Evolutionary conservation across 73 alveolate genomes (phyloP).

Genomic region (Paramecium biaurelia): DNA sequence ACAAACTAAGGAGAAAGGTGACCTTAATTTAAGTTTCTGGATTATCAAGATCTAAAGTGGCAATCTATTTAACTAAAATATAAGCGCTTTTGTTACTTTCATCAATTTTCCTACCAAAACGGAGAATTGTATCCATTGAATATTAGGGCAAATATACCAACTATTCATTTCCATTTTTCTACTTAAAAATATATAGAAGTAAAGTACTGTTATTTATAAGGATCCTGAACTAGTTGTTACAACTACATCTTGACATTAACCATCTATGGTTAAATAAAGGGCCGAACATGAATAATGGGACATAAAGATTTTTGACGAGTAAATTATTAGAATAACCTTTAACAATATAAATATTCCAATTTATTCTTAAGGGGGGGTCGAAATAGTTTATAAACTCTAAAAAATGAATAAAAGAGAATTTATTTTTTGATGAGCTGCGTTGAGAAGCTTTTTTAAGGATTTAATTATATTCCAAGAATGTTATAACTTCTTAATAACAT

Average conservation of each 20-base stretch:
- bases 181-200: background rate
- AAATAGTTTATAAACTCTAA: background rate
- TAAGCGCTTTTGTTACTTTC: background rate
- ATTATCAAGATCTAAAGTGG: conserved; percentile 9
- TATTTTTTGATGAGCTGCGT: background rate
- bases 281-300: background rate
- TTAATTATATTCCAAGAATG: background rate
- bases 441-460: background rate
- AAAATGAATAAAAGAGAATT: background rate
- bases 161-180: background rate
- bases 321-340: background rate
- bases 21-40: conserved; percentile 27
- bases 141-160: background rate
- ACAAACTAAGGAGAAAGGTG: background rate
- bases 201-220: background rate
- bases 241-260: background rate
- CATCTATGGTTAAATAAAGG: background rate
- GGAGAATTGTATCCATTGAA: background rate
- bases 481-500: no score
- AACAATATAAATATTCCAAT: background rate
- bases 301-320: background rate
- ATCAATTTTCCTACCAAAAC: background rate
- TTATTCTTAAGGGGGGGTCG: background rate
- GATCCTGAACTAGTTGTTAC: background rate
- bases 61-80: background rate